These are phyloP conservation scores for Alternaria incomplexa DNA, from an alignment of 2,329 filamentous ascomycete species.

Conservation along the genomic window DNA sequence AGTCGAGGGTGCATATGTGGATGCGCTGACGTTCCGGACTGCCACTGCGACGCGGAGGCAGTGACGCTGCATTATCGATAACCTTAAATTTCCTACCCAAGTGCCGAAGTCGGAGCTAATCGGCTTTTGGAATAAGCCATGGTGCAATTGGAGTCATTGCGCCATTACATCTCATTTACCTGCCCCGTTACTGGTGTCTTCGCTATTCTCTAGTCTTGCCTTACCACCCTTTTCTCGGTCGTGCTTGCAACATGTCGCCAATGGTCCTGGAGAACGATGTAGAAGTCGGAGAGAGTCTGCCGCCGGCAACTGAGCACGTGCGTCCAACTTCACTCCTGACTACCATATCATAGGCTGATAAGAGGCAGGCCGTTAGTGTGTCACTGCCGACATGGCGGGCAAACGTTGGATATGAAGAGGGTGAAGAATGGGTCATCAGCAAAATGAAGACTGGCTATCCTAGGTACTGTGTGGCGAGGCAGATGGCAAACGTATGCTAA, in stretches of 20 bases:
- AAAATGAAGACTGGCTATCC: conserved; percentile 93
- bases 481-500: conserved; percentile 13
- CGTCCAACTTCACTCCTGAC: conserved; percentile 26
- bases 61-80: conserved; percentile 41
- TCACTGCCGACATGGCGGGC: conserved; percentile 92
- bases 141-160: conserved; percentile 19
- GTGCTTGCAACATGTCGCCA: conserved; percentile 28
- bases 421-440: conserved; percentile 81
- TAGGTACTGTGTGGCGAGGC: conserved; percentile 57
- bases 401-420: conserved; percentile 94
- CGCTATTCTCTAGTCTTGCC: conserved; percentile 3
- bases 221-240: neutral
- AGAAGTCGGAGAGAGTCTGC: conserved; percentile 48
- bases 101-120: conserved; percentile 43
- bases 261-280: conserved; percentile 42
- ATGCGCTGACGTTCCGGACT: conserved; percentile 7
- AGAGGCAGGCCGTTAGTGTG: conserved; percentile 83
- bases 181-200: conserved; percentile 1
- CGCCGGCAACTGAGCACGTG: conserved; percentile 50
- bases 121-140: conserved; percentile 14
- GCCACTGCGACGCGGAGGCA: conserved; percentile 12
- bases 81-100: conserved; percentile 32
- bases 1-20: conserved; percentile 4
- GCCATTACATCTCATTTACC: conserved; percentile 9
- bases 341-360: conserved; percentile 19